phyloP scores from a whole-genome alignment of 2,329 filamentous ascomycete species.

The Xylariaceae sp. region DNA sequence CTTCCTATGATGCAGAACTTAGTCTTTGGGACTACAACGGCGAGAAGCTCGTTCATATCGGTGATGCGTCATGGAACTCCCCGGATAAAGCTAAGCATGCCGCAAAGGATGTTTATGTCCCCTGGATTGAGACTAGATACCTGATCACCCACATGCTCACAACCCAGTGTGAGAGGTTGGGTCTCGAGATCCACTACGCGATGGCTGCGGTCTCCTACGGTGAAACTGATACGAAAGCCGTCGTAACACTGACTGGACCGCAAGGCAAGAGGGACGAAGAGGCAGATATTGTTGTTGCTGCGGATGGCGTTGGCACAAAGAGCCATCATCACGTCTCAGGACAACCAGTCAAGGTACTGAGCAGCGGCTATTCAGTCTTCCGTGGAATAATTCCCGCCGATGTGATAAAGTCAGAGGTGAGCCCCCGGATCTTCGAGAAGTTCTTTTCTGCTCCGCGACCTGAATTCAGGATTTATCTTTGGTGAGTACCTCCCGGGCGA shows the following conservation, averaged over 20 bases:
- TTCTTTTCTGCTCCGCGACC: not conserved
- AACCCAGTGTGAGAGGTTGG: conserved; percentile 4
- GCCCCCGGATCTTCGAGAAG: not conserved
- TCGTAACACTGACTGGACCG: conserved; percentile 11
- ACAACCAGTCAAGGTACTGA: conserved; percentile 17
- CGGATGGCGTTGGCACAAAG: conserved; percentile 30
- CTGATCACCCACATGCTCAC: conserved; percentile 2
- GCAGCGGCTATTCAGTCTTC: conserved; percentile 25
- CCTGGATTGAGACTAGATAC: conserved; percentile 4
- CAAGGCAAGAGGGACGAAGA: conserved; percentile 14
- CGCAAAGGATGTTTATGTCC: conserved; percentile 6
- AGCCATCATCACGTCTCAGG: conserved; percentile 21
- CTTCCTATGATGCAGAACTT: conserved; percentile 5
- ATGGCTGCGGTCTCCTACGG: conserved; percentile 1
- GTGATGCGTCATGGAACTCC: conserved; percentile 6
- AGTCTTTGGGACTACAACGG: conserved; percentile 3
- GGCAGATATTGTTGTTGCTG: conserved; percentile 29
- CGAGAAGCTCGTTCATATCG: not conserved
- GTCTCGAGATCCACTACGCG: conserved; percentile 8
- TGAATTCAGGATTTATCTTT: not conserved
- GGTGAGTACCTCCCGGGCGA: not conserved
- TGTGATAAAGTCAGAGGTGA: not conserved
- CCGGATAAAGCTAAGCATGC: not conserved
- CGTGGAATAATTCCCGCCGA: conserved; percentile 16
- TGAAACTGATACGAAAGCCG: conserved; percentile 1